Conservation (phyloP, 768 basidiomycete genomes). For the Termitomyces bulborhizus region DNA sequence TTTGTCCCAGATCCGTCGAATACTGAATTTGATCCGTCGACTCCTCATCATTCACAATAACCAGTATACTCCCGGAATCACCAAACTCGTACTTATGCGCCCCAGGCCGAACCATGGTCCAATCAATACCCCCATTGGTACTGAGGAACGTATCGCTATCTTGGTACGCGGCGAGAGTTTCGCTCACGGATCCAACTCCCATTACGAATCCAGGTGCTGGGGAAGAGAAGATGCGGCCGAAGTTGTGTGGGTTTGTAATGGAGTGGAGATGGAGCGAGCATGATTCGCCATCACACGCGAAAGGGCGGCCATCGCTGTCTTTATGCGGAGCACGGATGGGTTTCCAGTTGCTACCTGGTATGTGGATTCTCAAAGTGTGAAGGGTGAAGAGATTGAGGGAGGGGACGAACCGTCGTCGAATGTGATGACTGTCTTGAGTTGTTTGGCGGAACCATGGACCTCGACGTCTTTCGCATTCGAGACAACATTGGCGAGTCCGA, state of each 20-base stretch:
- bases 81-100: slow-evolving; percentile 97
- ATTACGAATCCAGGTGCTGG: slow-evolving; percentile 93
- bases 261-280: slow-evolving; percentile 93
- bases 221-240: slow-evolving; percentile 90
- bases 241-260: slow-evolving; percentile 89
- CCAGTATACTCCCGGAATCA: slow-evolving; percentile 74
- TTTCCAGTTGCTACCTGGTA: slow-evolving; percentile 63
- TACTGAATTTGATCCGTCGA: slow-evolving; percentile 63
- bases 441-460: slow-evolving; percentile 59
- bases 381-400: not conserved
- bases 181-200: slow-evolving; percentile 91
- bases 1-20: slow-evolving; percentile 75
- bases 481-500: slow-evolving; percentile 88
- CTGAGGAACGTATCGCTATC: slow-evolving; percentile 94
- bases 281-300: slow-evolving; percentile 52
- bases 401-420: slow-evolving; percentile 62
- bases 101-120: slow-evolving; percentile 68
- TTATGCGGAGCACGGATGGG: slow-evolving; percentile 49
- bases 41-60: slow-evolving; percentile 85
- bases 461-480: slow-evolving; percentile 82
- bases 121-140: slow-evolving; percentile 81
- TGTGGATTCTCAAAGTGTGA: slow-evolving; percentile 14
- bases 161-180: slow-evolving; percentile 60
- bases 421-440: slow-evolving; percentile 74
- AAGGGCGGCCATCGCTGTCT: slow-evolving; percentile 56